Evolutionary conservation across 768 basidiomycete species (phyloP), one percentile per base, ranked within the genome.

Genomic region (Serendipita vermifera): DNA sequence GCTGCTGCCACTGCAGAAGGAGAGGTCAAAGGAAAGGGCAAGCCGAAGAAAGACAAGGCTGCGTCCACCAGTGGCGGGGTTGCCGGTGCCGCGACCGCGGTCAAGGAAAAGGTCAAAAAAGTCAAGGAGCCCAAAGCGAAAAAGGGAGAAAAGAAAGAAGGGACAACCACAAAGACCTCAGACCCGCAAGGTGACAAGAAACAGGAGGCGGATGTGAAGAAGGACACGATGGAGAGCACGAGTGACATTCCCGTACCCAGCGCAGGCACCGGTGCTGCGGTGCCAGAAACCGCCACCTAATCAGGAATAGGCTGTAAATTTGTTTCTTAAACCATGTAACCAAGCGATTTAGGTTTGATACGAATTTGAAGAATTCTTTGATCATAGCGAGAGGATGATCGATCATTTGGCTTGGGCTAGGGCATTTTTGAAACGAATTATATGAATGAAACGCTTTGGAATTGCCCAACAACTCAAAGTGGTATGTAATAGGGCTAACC

Each of bases 1-100:
- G 55, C 73, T 55, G 61, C 67, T 56, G 63, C 72, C 64, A 41
- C 66, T 66, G 9, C 68, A 66, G 36, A 69, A 66, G 62, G 66
- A 14, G 62, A 62, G 39, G 62, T 65, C 59, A 64, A 66, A 57
- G 70, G 63, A n/a, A 51, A 51, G 29, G 46, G 15, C 17, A 51
- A 51, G 22, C 24, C 46, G 46, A 51, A 51, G 17, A 29, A 51
- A n/a, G 29, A 22, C 9, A 26, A 11, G 22, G 46, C 17, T 3
- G 56, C 48, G 20, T 46, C 57, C 54, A 33, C 3, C 55, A 61
- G 55, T 26, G 57, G 57, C 13, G 5, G 53, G 26, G 58, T 24
- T 33, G 5, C 24, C 58, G 55, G 48, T 55, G 27, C 31, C 22
- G 61, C n/a, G n/a, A n/a, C n/a, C n/a, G n/a, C 60, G 24, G 59